Percentiles rank a stretch among this genome's conserved stretches.
phyloP scores from a whole-genome alignment of 495 filamentous ascomycete genomes.

The Emericellopsis terricola region DNA sequence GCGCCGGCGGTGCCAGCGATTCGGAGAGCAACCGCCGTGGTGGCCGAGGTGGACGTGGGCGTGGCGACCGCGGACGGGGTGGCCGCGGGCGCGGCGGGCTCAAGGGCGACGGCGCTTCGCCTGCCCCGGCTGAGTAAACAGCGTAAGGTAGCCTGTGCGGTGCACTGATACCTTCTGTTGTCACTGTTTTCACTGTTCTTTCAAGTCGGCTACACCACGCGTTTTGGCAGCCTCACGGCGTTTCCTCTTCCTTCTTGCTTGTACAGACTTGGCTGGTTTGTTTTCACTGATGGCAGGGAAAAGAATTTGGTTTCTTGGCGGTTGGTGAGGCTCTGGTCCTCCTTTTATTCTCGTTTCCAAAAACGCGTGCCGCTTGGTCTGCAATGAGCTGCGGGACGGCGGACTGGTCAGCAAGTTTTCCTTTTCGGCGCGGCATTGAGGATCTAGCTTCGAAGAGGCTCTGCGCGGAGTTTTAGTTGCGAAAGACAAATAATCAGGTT shows the following conservation, averaged over 20 bases:
- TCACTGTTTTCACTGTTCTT: not conserved
- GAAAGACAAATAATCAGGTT: no score
- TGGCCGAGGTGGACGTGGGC: slow-evolving; percentile 42
- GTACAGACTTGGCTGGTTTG: no score
- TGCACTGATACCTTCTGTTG: not conserved
- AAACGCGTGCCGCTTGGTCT: no score
- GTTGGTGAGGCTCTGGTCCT: no score
- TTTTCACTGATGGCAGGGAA: no score
- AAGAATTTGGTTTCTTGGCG: no score
- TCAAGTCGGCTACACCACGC: not conserved
- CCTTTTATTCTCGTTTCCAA: no score
- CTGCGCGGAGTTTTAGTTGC: no score
- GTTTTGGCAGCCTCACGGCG: not conserved
- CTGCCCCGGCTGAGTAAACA: slow-evolving; percentile 1
- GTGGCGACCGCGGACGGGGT: slow-evolving; percentile 29
- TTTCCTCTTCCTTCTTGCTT: not conserved
- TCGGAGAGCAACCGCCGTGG: slow-evolving; percentile 55
- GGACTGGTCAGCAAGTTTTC: no score
- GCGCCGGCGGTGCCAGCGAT: slow-evolving; percentile 57
- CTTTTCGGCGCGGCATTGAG: no score
- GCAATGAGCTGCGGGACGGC: no score
- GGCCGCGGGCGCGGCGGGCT: slow-evolving; percentile 39
- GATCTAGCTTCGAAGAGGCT: no score
- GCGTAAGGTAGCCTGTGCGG: not conserved
- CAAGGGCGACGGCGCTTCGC: slow-evolving; percentile 25